Evolutionary conservation across 225 moss, liverwort and hornwort genomes (phyloP).

Genomic region (Lunularia cruciata): DNA sequence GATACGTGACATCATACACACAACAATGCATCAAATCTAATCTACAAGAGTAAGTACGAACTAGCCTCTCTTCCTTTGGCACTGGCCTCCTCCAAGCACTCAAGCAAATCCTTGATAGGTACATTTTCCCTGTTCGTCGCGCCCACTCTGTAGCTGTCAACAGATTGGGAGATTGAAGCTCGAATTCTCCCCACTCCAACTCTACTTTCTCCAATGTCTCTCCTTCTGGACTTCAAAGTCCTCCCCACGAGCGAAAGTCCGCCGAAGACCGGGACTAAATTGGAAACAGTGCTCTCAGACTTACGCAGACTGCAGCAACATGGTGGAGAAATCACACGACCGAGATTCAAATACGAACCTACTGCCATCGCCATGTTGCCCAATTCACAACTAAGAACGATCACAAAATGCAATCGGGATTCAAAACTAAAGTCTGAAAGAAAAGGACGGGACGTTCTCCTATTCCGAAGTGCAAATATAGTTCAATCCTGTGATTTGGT

Average conservation of each 20-base stretch:
- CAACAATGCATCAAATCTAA: no score
- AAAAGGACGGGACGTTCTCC: no score
- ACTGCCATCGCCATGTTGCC: conserved; percentile 5
- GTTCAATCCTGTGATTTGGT: no score
- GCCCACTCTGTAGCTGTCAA: conserved; percentile 44
- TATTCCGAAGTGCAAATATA: no score
- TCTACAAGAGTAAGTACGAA: background rate
- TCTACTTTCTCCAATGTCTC: background rate
- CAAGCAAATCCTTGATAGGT: conserved; percentile 55
- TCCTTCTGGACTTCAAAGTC: background rate
- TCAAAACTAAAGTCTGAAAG: no score
- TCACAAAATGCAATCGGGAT: no score
- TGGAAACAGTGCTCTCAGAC: background rate
- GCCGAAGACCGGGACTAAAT: background rate
- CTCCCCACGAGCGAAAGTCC: background rate
- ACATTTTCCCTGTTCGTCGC: conserved; percentile 44
- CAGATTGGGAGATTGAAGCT: conserved; percentile 42
- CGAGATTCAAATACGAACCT: background rate
- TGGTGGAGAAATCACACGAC: background rate
- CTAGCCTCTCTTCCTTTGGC: conserved; percentile 69
- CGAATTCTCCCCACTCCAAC: background rate
- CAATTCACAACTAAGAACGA: no score
- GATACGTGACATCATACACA: no score
- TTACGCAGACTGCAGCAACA: background rate
- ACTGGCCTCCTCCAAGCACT: conserved; percentile 64